A percentile compares a stretch with the other conserved stretches of the same genome.
Evolutionary conservation across 768 basidiomycete species (phyloP).

Genomic region (Trametes maxima): DNA sequence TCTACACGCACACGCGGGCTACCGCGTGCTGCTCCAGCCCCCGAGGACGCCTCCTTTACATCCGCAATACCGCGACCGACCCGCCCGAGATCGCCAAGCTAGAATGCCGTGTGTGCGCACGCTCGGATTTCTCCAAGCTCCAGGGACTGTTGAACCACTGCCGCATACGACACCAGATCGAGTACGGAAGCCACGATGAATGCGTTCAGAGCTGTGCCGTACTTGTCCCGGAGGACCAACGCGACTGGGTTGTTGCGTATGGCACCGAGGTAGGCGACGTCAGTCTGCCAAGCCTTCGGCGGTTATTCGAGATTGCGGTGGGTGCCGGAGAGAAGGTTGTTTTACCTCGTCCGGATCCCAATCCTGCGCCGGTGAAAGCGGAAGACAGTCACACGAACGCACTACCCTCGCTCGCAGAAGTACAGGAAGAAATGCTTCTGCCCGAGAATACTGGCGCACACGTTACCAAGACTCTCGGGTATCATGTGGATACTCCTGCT

Average conservation of each 20-base stretch:
- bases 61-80: constrained; percentile 37
- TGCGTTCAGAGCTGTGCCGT: constrained; percentile 50
- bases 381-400: neutral
- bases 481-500: constrained; percentile 53
- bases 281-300: constrained; percentile 47
- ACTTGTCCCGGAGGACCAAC: constrained; percentile 37
- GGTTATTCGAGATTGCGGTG: constrained; percentile 54
- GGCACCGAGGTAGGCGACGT: constrained; percentile 45
- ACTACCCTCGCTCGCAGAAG: neutral
- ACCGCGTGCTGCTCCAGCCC: constrained; percentile 17
- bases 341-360: constrained; percentile 14
- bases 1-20: constrained; percentile 26
- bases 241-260: constrained; percentile 37
- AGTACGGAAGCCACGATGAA: constrained; percentile 54
- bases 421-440: neutral
- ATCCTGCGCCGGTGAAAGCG: neutral
- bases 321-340: constrained; percentile 32
- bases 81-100: constrained; percentile 40
- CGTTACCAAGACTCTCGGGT: constrained; percentile 50
- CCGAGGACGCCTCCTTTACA: constrained; percentile 43
- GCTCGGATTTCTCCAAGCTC: constrained; percentile 52
- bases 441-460: constrained; percentile 31
- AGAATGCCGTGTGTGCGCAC: constrained; percentile 45
- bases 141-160: constrained; percentile 57
- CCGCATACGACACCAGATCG: constrained; percentile 48